A percentile compares a stretch with the other conserved stretches of the same genome.
phyloP scores from a whole-genome alignment of 163 green algal genomes.

The Chlamydomonas reinhardtii region DNA sequence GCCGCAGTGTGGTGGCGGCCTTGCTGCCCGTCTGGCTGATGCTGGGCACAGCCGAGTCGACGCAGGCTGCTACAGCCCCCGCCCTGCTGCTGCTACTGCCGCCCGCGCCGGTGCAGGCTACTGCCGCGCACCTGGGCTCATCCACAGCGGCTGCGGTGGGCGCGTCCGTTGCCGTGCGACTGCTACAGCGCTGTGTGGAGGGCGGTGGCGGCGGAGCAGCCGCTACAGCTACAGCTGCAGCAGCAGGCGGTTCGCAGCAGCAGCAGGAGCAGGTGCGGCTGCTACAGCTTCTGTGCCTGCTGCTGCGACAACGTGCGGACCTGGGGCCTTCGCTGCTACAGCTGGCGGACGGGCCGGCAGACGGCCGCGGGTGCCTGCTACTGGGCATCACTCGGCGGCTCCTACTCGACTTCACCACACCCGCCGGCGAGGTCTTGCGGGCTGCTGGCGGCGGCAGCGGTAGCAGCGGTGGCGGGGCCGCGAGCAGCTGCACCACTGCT shows the following conservation, averaged over 20 bases:
- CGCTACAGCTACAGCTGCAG: too few relatives aligned
- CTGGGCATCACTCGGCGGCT: constrained; percentile 11
- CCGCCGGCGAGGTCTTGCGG: neutral
- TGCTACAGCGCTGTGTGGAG: constrained; percentile 28
- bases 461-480: neutral
- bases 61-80: too few relatives aligned
- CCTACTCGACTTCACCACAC: constrained; percentile 10
- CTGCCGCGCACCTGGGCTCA: neutral
- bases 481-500: neutral
- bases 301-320: neutral
- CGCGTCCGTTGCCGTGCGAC: neutral
- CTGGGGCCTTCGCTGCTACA: neutral
- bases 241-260: neutral
- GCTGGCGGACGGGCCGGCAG: neutral
- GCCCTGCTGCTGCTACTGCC: neutral
- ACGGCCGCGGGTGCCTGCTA: neutral
- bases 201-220: neutral
- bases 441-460: constrained; percentile 12
- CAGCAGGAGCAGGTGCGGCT: neutral
- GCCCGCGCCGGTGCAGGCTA: neutral
- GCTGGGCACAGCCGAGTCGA: too few relatives aligned
- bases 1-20: constrained; percentile 12
- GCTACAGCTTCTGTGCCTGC: constrained; percentile 29
- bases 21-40: constrained; percentile 21
- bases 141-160: neutral